A percentile compares a stretch with the other conserved stretches of the same genome.
These are phyloP conservation scores for Nyctanthes arbortristis DNA, from an alignment of 257 asterid species.

Conservation along the genomic window DNA sequence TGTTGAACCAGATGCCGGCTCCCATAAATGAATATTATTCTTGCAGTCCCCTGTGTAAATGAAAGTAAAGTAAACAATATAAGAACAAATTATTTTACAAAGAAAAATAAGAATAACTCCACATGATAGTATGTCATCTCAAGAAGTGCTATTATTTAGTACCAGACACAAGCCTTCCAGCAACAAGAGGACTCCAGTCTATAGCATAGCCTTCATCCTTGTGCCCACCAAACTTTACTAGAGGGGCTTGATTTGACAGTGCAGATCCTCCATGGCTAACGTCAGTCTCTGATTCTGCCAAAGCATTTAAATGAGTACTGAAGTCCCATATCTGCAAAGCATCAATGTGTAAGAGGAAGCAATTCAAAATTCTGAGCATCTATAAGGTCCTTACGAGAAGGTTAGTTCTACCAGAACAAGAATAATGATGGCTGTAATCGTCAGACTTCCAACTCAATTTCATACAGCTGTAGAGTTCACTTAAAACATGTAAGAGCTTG, in stretches of 20 bases:
- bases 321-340: conserved; percentile 87
- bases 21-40: conserved; percentile 83
- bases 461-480: background rate
- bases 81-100: background rate
- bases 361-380: conserved; percentile 2
- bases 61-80: conserved; percentile 1
- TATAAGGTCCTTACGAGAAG: background rate
- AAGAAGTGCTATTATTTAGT: conserved; percentile 6
- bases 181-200: conserved; percentile 92
- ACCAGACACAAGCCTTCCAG: conserved; percentile 95
- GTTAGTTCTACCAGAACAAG: conserved; percentile 8
- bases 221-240: conserved; percentile 74
- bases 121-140: background rate
- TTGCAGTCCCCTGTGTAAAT: conserved; percentile 75
- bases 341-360: conserved; percentile 13
- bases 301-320: conserved; percentile 70
- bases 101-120: background rate
- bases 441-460: background rate
- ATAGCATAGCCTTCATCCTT: conserved; percentile 96
- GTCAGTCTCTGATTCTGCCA: conserved; percentile 60
- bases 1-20: conserved; percentile 72
- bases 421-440: background rate
- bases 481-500: background rate
- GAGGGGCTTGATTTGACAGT: conserved; percentile 63
- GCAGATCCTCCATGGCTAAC: conserved; percentile 44